These are phyloP conservation scores for Arthonia radiata DNA, from an alignment of 495 filamentous ascomycete species.

Conservation along the genomic window DNA sequence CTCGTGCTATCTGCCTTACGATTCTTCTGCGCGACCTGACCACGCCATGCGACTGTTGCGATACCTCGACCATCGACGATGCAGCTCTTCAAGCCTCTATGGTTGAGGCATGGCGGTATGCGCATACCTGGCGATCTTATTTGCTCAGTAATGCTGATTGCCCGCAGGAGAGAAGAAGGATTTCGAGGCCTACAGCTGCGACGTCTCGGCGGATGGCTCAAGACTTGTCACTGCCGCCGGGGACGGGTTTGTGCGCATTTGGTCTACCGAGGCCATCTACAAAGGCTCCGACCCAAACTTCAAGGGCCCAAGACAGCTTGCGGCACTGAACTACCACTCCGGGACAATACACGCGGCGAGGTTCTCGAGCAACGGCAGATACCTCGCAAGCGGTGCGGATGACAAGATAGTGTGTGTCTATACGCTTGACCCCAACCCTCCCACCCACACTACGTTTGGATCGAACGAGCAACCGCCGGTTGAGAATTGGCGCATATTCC, in stretches of 20 bases:
- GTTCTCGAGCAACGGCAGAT: slow-evolving; percentile 80
- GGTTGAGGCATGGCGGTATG: slow-evolving; percentile 76
- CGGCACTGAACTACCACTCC: slow-evolving; percentile 92
- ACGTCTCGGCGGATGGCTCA: slow-evolving; percentile 81
- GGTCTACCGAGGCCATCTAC: slow-evolving; percentile 85
- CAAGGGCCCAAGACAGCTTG: slow-evolving; percentile 71
- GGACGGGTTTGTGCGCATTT: slow-evolving; percentile 92
- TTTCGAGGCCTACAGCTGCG: slow-evolving; percentile 92
- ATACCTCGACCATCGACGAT: too few relatives aligned
- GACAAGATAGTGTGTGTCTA: slow-evolving; percentile 98
- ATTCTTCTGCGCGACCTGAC: too few relatives aligned
- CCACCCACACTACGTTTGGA: slow-evolving; percentile 56
- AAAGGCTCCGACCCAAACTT: slow-evolving; percentile 41
- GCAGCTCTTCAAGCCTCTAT: slow-evolving; percentile 82
- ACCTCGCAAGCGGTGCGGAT: slow-evolving; percentile 87
- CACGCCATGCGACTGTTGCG: too few relatives aligned
- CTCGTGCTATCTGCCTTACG: too few relatives aligned
- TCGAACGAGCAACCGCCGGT: slow-evolving; percentile 78
- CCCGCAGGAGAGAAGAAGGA: slow-evolving; percentile 69
- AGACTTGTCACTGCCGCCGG: slow-evolving; percentile 81
- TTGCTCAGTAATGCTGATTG: slow-evolving; percentile 6
- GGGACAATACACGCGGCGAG: slow-evolving; percentile 92
- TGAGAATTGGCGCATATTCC: slow-evolving; percentile 89
- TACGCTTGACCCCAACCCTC: slow-evolving; percentile 57
- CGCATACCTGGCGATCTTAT: slow-evolving; percentile 5